Evolutionary conservation across 495 filamentous ascomycete genomes (phyloP).

Genomic region (Patellaria atrata): DNA sequence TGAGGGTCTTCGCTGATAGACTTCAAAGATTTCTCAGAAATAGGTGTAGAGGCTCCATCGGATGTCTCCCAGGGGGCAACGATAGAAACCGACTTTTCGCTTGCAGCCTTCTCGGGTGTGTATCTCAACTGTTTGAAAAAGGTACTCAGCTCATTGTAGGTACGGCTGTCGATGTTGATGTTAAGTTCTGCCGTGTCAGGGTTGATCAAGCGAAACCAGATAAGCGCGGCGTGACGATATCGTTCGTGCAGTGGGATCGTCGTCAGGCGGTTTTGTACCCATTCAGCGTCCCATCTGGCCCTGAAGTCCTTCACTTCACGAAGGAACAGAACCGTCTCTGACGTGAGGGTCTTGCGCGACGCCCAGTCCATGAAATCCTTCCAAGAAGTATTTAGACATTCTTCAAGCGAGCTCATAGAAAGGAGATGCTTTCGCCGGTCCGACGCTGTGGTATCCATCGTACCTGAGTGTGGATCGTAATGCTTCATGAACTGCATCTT

Average conservation of each 20-base stretch:
- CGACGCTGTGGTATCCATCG: neutral
- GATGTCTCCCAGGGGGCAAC: slow-evolving; percentile 3
- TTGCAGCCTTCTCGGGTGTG: slow-evolving; percentile 7
- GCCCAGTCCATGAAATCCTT: slow-evolving; percentile 24
- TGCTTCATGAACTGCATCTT: neutral
- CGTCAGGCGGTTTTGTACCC: neutral
- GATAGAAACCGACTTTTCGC: slow-evolving; percentile 18
- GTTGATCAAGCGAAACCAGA: slow-evolving; percentile 23
- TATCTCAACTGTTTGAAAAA: slow-evolving; percentile 1
- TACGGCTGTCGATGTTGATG: slow-evolving; percentile 26
- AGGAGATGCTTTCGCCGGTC: too few relatives aligned
- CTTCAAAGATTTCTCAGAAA: too few relatives aligned
- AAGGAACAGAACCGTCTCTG: slow-evolving; percentile 27
- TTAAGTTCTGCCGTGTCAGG: slow-evolving; percentile 22
- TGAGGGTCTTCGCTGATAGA: too few relatives aligned
- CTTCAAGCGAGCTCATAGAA: slow-evolving; percentile 21
- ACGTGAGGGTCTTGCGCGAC: slow-evolving; percentile 23
- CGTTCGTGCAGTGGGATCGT: slow-evolving; percentile 15
- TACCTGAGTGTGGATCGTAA: neutral
- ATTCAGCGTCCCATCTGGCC: slow-evolving; percentile 14
- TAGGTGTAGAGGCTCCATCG: slow-evolving; percentile 12
- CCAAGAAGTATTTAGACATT: too few relatives aligned
- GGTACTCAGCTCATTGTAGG: neutral
- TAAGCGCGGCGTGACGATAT: slow-evolving; percentile 21
- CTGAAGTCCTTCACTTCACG: slow-evolving; percentile 24